phyloP scores from a whole-genome alignment of 208 protist species.

The Crithidia fasciculata region DNA sequence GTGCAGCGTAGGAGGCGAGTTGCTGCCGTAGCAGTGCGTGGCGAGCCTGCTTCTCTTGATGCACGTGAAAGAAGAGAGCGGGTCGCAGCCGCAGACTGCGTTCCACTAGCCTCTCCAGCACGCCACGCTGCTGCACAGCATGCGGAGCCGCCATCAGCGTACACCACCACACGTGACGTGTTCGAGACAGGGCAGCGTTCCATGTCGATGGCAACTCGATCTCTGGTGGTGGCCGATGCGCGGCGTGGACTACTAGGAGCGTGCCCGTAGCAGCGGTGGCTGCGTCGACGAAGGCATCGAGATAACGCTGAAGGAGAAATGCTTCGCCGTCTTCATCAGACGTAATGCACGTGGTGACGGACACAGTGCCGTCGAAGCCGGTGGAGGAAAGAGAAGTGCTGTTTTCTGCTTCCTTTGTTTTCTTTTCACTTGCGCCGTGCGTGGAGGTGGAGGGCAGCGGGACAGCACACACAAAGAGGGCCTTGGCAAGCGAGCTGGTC shows the following conservation, averaged over 20 bases:
- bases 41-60: conserved; percentile 7
- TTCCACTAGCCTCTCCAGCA: background rate
- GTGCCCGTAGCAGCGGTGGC: background rate
- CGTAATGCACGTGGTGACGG: conserved; percentile 9
- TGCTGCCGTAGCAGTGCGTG: conserved; percentile 9
- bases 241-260: conserved; percentile 3
- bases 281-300: conserved; percentile 8
- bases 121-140: background rate
- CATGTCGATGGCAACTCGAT: background rate
- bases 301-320: conserved; percentile 5
- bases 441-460: background rate
- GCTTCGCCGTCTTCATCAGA: background rate
- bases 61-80: conserved; percentile 14
- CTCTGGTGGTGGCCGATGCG: conserved; percentile 6
- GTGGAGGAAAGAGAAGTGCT: too few relatives aligned
- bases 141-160: conserved; percentile 6
- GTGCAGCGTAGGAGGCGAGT: conserved; percentile 5
- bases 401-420: too few relatives aligned
- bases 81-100: conserved; percentile 5
- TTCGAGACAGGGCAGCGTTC: background rate
- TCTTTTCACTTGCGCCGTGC: background rate
- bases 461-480: background rate
- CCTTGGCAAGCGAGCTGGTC: background rate
- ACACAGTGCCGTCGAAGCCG: conserved; percentile 3
- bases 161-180: conserved; percentile 13